Conservation (phyloP, 257 asterid species). For the Petrea volubilis region DNA sequence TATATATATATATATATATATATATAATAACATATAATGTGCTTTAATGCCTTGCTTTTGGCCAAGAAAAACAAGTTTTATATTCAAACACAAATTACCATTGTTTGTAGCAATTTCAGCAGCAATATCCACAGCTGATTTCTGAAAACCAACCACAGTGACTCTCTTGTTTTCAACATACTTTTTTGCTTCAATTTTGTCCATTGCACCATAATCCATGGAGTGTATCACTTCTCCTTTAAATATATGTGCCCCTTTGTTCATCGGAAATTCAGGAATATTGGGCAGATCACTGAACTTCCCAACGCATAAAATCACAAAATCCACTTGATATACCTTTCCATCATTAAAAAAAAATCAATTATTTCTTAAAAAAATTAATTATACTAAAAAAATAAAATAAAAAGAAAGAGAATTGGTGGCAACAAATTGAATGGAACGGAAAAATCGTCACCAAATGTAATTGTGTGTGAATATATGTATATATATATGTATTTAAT, state of each 20-base stretch:
- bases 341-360: background rate
- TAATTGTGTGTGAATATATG: too few species aligned
- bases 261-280: slow-evolving; percentile 39
- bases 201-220: slow-evolving; percentile 64
- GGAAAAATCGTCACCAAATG: background rate
- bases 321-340: slow-evolving; percentile 55
- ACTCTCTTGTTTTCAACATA: slow-evolving; percentile 47
- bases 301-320: slow-evolving; percentile 63
- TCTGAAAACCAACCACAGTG: slow-evolving; percentile 62
- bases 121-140: slow-evolving; percentile 71
- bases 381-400: too few species aligned
- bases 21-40: too few species aligned
- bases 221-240: slow-evolving; percentile 55
- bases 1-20: too few species aligned
- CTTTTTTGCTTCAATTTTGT: slow-evolving; percentile 35
- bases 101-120: slow-evolving; percentile 46
- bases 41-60: background rate
- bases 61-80: too few species aligned
- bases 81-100: too few species aligned
- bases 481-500: too few species aligned
- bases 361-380: too few species aligned
- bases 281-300: slow-evolving; percentile 55
- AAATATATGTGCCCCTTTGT: slow-evolving; percentile 37
- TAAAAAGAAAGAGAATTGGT: background rate
- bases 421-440: too few species aligned